Percentiles rank a stretch among this genome's conserved stretches.
phyloP scores from a whole-genome alignment of 306 rosid genomes.

The Quercus variabilis region DNA sequence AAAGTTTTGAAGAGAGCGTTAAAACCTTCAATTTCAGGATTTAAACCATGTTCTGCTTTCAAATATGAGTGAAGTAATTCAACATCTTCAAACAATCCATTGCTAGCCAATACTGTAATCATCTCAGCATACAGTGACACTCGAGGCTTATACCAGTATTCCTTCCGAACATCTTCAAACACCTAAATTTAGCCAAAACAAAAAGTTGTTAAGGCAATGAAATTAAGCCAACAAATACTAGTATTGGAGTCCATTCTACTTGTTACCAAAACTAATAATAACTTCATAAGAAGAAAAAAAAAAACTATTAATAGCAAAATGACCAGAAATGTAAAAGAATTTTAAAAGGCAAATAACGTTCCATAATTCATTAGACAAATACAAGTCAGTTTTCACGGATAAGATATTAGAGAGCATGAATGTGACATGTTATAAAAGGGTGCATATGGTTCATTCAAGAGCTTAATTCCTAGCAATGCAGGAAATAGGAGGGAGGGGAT shows the following conservation, averaged over 20 bases:
- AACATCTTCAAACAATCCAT: slow-evolving; percentile 36
- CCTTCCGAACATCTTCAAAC: slow-evolving; percentile 40
- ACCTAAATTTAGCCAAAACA: slow-evolving; percentile 22
- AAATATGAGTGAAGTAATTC: slow-evolving; percentile 28
- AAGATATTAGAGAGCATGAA: not conserved
- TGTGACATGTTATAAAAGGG: too few species aligned
- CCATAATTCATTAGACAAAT: too few species aligned
- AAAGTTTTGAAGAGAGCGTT: slow-evolving; percentile 35
- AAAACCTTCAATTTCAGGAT: slow-evolving; percentile 38
- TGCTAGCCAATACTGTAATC: slow-evolving; percentile 32
- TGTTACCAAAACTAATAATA: too few species aligned
- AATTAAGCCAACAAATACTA: not conserved
- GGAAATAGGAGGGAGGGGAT: too few species aligned
- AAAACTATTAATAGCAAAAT: too few species aligned
- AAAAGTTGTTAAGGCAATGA: not conserved
- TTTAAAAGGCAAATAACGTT: too few species aligned
- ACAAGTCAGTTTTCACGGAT: too few species aligned
- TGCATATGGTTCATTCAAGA: too few species aligned
- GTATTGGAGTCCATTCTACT: too few species aligned
- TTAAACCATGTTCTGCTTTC: slow-evolving; percentile 31
- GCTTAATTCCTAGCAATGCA: too few species aligned
- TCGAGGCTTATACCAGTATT: slow-evolving; percentile 44
- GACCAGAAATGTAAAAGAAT: too few species aligned
- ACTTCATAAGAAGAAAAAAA: too few species aligned
- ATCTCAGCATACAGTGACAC: slow-evolving; percentile 40